Evolutionary conservation across 1,139 yeast genomes (phyloP), one percentile per base, ranked within the genome.

Genomic region (Pichia sp.): DNA sequence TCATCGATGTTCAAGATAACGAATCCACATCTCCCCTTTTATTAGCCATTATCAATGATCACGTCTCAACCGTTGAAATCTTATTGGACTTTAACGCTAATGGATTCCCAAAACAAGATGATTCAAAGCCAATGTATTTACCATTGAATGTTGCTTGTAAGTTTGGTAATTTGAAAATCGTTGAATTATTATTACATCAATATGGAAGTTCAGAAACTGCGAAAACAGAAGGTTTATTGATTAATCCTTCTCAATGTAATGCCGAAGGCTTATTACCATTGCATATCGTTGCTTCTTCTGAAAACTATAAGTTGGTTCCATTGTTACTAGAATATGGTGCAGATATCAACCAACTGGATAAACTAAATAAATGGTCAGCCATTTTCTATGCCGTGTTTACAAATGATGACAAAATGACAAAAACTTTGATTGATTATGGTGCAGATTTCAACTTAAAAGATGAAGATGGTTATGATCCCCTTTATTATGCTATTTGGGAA

Each of bases 101-200:
- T 53, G 78, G 84, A 9, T 75, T 76, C 44, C 87, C 89, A 1
- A 67, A 66, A 48, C 70, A 71, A 38, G 71, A 70, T 53, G 81
- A 77, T 36, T 67, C 69, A 20, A 74, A 70, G 48, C 73, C 79
- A 24, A 79, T 75, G 53, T 89, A 90, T 61, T 75, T 89, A 40
- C 98, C 99, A 1, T 72, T 93, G 36, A 89, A 88, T 59, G 81
- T 86, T 61, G 97, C 98, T 1, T 93, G 99, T 65, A 85, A 86
- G 59, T 78, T 80, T 53, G 97, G 97, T 9, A 83, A 87, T 56
- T 78, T 75, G 55, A 79, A 79, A 48, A 85, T 89, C 4, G 84
- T 89, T 20, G 79, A 84, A 56, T 71, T 81, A 52, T 68, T 90
- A 20, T 68, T 82, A 34, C 67, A 67, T 27, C 61, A 67, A 45